Evolutionary conservation across 345 rosid species (phyloP), one percentile per base, ranked within the genome.

Genomic region (Nephelium lappaceum): DNA sequence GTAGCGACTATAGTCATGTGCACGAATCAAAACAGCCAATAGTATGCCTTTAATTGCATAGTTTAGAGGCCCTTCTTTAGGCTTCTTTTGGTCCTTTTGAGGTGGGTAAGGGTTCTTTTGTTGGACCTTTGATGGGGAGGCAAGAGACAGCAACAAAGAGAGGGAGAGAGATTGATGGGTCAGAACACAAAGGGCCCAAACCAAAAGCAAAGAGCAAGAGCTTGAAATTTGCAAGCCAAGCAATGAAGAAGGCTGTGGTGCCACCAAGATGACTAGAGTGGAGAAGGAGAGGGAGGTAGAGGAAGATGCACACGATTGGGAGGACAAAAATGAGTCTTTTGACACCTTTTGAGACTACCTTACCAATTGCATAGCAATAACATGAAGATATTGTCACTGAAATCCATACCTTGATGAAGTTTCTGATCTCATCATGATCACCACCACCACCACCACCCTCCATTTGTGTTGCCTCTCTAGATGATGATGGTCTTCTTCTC

Each of bases 201-300:
- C 79, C 86, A 7, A 88, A 84, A 60, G 91, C 89, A 39, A 91
- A 86, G 71, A 88, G 87, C 21, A 88, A 65, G 76, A 91, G 83
- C 81, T 89, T 89, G 87, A 91, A 91, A 67, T 85, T 89, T 8
- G 87, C 89, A 25, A 91, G 90, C 91, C 94, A 89, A 42, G 83
- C 67, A 61, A 86, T 65, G 83, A 85, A 84, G 71, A 89, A 89
- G 1, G 83, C 81, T 0, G 91, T 86, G 72, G 62, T 24, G 42
- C 90, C 90, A 0, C 78, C 43, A 0, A 87, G 72, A 39, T 86
- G 78, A 0, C 80, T n/a, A 0, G 87, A 78, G 70, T 75, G 61
- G 18, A 85, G 78, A 16, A 67, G 60, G 5, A 87, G 86, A 57
- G 92, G 90, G 63, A 89, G 82, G 45, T 78, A 77, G 38, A 91